Evolutionary conservation across 2,329 filamentous ascomycete species (phyloP), one percentile per base, ranked within the genome.

Genomic region (Paraphoma sp.): DNA sequence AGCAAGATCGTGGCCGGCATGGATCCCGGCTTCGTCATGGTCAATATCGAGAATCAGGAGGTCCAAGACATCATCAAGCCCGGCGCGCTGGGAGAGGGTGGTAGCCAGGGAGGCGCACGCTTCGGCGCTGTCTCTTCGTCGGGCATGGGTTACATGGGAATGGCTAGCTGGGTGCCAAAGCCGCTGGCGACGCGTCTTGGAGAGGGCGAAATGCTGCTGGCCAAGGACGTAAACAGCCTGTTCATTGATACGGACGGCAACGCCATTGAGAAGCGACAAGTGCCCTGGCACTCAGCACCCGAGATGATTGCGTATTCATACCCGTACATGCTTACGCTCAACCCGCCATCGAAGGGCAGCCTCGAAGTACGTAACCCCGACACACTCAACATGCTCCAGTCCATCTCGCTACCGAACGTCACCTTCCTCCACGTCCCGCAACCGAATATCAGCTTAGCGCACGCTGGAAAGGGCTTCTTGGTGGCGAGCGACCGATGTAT

Each of bases 231-330:
- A 69, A 96, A 97, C 74, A 96, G 93, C 1, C 81, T 97, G 50
- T 99, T 99, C 74, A 90, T 97, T 63, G 89, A 95, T 55, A 86
- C 89, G 10, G 84, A 92, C 30, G 95, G 93, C 4, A 93, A 92
- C 64, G 85, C 93, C 0, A 74, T 96, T 33, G 89, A 93, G 44
- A 92, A 91, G 76, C 84, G 90, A 53, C 93, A 98, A 73, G 88
- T 99, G n/a, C 93, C 93, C 1, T 99, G 95, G 95, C 86, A 88
- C 42, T 83, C 86, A 33, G 92, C 94, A 1, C 96, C 95, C 1
- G 93, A 97, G 68, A 89, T 89, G 53, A 89, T 99, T 56, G 95
- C 94, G 18, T 99, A 97, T 76, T 97, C 93, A 18, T 99, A 99
- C 74, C 95, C 95, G 0, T 99, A 97, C 73, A 88, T 99, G 53